These are phyloP conservation scores for Phytophthora foliorum DNA, from an alignment of 352 stramenopile genomes.

Conservation along the genomic window DNA sequence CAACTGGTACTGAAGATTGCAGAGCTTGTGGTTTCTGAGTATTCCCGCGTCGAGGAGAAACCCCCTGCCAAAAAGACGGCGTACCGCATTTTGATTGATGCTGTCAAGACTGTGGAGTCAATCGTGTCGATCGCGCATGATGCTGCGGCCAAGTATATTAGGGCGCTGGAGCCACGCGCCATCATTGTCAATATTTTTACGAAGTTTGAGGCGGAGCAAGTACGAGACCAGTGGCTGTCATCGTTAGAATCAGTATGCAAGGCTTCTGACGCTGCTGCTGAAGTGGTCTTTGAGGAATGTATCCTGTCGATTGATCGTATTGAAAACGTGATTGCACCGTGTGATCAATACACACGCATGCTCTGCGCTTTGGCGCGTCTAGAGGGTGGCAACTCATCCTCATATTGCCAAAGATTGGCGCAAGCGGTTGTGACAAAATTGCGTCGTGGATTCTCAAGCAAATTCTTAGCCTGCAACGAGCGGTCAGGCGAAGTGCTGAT, in stretches of 20 bases:
- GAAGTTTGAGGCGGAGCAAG: slow-evolving; percentile 74
- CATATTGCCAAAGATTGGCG: slow-evolving; percentile 64
- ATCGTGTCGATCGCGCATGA: slow-evolving; percentile 78
- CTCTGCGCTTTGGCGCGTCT: slow-evolving; percentile 77
- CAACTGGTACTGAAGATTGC: slow-evolving; percentile 81
- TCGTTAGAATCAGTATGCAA: slow-evolving; percentile 81
- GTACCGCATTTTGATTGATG: slow-evolving; percentile 85
- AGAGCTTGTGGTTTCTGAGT: slow-evolving; percentile 82
- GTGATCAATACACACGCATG: slow-evolving; percentile 80
- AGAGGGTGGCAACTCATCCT: slow-evolving; percentile 50
- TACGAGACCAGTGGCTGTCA: slow-evolving; percentile 88
- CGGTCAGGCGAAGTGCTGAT: slow-evolving; percentile 73
- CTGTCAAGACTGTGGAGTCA: slow-evolving; percentile 84
- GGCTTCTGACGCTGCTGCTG: slow-evolving; percentile 47
- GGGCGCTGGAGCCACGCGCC: slow-evolving; percentile 44
- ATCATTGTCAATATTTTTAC: slow-evolving; percentile 72
- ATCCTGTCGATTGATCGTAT: slow-evolving; percentile 73
- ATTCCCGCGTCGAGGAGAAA: slow-evolving; percentile 51
- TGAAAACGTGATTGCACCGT: slow-evolving; percentile 66
- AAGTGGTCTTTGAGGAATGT: slow-evolving; percentile 74
- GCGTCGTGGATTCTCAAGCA: slow-evolving; percentile 75
- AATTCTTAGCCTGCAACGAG: slow-evolving; percentile 84
- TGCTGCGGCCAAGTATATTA: slow-evolving; percentile 76
- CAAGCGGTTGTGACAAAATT: slow-evolving; percentile 69
- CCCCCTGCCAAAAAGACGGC: slow-evolving; percentile 50